These are phyloP conservation scores for Drechslerella stenobrocha DNA, from an alignment of 2,329 filamentous ascomycete genomes.

Conservation along the genomic window DNA sequence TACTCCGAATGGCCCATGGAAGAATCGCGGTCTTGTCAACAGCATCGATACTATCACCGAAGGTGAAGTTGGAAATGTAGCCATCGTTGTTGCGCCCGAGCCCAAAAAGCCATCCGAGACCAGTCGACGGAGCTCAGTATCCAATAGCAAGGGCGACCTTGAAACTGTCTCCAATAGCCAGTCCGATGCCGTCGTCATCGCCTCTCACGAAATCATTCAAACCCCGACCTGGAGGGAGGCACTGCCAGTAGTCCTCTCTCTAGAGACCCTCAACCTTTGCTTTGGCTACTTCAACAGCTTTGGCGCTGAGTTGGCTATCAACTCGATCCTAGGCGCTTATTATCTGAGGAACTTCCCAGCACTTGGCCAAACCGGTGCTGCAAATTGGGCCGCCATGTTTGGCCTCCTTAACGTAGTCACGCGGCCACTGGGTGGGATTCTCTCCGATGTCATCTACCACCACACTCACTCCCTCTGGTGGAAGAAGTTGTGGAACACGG, in stretches of 20 bases:
- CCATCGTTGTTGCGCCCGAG: slow-evolving; percentile 54
- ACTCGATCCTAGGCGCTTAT: slow-evolving; percentile 64
- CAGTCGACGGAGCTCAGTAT: slow-evolving; percentile 38
- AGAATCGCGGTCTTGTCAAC: slow-evolving; percentile 64
- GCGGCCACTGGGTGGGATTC: slow-evolving; percentile 59
- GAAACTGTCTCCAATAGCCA: slow-evolving; percentile 55
- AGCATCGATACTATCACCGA: slow-evolving; percentile 54
- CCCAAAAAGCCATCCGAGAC: not conserved
- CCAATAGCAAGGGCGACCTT: slow-evolving; percentile 55
- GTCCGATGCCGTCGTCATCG: slow-evolving; percentile 54
- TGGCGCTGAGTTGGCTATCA: slow-evolving; percentile 66
- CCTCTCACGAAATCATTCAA: slow-evolving; percentile 58
- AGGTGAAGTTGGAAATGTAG: slow-evolving; percentile 55
- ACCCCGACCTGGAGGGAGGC: slow-evolving; percentile 63
- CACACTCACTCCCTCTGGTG: slow-evolving; percentile 62
- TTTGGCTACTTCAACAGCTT: slow-evolving; percentile 67
- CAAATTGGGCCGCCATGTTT: slow-evolving; percentile 65
- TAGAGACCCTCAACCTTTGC: slow-evolving; percentile 63
- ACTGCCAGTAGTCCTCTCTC: slow-evolving; percentile 59
- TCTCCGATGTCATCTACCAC: slow-evolving; percentile 63
- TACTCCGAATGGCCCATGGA: slow-evolving; percentile 80
- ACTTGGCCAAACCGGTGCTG: slow-evolving; percentile 63
- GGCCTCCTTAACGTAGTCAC: slow-evolving; percentile 61
- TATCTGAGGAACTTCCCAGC: slow-evolving; percentile 65
- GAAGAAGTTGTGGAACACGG: slow-evolving; percentile 67